Percentiles rank a stretch among this genome's conserved stretches.
Evolutionary conservation across 2,329 filamentous ascomycete genomes (phyloP).

Genomic region (Xylaria hypoxylon): DNA sequence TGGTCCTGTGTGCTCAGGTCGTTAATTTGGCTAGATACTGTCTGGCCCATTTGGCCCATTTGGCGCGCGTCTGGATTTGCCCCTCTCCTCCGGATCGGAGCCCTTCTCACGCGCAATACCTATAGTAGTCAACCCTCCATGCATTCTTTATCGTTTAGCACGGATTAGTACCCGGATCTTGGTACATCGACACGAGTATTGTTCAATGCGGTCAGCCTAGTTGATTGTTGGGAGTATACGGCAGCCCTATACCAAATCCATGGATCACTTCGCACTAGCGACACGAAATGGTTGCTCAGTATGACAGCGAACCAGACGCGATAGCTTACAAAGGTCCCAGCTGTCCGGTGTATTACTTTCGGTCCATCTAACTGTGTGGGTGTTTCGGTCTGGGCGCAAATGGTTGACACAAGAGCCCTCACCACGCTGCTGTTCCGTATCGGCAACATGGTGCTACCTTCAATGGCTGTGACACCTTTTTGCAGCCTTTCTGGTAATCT

Average conservation of each 20-base stretch:
- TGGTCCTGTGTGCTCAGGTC: conserved; percentile 1
- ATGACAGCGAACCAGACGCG: conserved; percentile 7
- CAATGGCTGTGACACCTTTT: conserved; percentile 7
- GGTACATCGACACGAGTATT: background rate
- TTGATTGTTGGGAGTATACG: background rate
- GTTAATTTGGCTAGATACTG: background rate
- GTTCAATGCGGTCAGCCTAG: background rate
- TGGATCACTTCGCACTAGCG: conserved; percentile 24
- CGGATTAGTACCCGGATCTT: background rate
- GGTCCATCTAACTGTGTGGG: conserved; percentile 10
- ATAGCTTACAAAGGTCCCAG: conserved; percentile 12
- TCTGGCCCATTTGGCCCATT: background rate
- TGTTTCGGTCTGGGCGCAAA: conserved; percentile 4
- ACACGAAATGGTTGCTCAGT: conserved; percentile 33
- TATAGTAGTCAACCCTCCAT: background rate
- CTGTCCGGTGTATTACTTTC: conserved; percentile 3
- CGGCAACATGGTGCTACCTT: conserved; percentile 10
- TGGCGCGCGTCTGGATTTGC: background rate
- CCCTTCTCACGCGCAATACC: background rate
- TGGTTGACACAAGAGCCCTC: background rate
- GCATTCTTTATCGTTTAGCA: background rate
- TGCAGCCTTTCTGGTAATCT: conserved; percentile 20
- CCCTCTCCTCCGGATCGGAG: background rate
- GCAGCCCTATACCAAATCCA: conserved; percentile 29
- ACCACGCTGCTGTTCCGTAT: conserved; percentile 13